Evolutionary conservation across 352 stramenopile genomes (phyloP).

Genomic region (Pythium biforme): DNA sequence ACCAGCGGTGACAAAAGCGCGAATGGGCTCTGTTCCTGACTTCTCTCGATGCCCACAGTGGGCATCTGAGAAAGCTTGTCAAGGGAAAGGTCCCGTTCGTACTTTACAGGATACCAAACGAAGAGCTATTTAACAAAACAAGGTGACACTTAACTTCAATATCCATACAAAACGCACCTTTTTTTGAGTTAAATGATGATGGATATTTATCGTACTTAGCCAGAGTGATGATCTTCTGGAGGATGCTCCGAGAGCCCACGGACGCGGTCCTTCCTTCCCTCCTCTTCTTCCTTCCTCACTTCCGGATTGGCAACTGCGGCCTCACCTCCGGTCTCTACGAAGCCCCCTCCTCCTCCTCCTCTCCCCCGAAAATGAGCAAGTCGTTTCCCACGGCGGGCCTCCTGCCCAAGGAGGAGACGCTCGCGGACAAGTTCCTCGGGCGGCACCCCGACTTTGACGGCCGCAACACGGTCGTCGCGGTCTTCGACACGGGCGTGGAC

Average conservation of each 20-base stretch:
- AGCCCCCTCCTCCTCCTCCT: not conserved
- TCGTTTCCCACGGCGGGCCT: constrained; percentile 62
- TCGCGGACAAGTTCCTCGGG: constrained; percentile 75
- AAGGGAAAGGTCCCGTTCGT: constrained; percentile 7
- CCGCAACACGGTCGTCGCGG: constrained; percentile 88
- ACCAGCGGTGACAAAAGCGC: constrained; percentile 10
- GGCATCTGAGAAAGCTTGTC: constrained; percentile 7
- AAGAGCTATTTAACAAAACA: constrained; percentile 23
- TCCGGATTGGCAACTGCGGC: constrained; percentile 5
- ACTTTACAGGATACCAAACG: constrained; percentile 9
- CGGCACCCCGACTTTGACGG: constrained; percentile 89
- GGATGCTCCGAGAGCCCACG: too few species aligned
- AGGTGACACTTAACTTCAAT: not conserved
- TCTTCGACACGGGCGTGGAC: constrained; percentile 97
- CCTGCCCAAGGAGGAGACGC: constrained; percentile 92
- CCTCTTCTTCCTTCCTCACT: constrained; percentile 4
- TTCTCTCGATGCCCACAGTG: constrained; percentile 7
- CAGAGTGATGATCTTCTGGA: not conserved
- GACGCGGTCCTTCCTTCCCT: not conserved
- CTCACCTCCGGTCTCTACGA: not conserved
- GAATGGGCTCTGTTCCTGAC: not conserved
- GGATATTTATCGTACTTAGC: constrained; percentile 19
- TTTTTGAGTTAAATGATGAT: constrained; percentile 9
- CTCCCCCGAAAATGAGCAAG: constrained; percentile 34
- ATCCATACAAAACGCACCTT: constrained; percentile 1